Conservation (phyloP, 2,329 filamentous ascomycete species). For the Ceratocystis ficicola region DNA sequence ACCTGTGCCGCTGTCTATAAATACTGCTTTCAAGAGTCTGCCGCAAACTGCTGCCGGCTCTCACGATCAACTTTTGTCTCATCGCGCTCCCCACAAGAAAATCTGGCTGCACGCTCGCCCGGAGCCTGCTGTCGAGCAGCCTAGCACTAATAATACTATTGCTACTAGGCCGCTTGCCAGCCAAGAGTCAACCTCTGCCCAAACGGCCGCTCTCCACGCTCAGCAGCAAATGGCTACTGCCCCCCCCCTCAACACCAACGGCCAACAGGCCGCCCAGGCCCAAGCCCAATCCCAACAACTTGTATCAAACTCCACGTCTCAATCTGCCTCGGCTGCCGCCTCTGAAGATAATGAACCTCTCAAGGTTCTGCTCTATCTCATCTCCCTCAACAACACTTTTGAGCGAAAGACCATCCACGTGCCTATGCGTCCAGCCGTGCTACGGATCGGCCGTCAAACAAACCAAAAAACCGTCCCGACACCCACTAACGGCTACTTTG, state of each 20-base stretch:
- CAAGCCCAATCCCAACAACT: slow-evolving; percentile 26
- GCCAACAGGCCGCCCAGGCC: slow-evolving; percentile 27
- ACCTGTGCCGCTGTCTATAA: slow-evolving; percentile 18
- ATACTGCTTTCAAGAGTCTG: slow-evolving; percentile 16
- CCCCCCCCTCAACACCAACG: slow-evolving; percentile 5
- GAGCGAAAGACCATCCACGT: slow-evolving; percentile 93
- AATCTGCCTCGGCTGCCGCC: slow-evolving; percentile 44
- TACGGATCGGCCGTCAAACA: slow-evolving; percentile 90
- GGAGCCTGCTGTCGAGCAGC: slow-evolving; percentile 8
- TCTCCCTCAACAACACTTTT: slow-evolving; percentile 91
- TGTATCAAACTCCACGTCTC: slow-evolving; percentile 30
- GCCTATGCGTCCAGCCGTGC: slow-evolving; percentile 82
- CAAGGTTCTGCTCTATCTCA: slow-evolving; percentile 69
- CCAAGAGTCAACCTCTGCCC: not conserved
- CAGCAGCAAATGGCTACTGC: slow-evolving; percentile 14
- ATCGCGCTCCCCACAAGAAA: slow-evolving; percentile 14
- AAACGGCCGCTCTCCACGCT: not conserved
- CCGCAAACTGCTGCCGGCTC: not conserved
- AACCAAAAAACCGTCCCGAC: slow-evolving; percentile 94
- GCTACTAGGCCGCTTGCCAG: not conserved
- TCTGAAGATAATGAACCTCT: slow-evolving; percentile 45
- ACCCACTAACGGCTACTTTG: slow-evolving; percentile 85
- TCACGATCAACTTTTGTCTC: not conserved
- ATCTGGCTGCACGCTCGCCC: slow-evolving; percentile 13
- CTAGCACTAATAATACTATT: not conserved